Percentiles rank a stretch among this genome's conserved stretches.
These are phyloP conservation scores for Scleromitrula shiraiana DNA, from an alignment of 2,329 filamentous ascomycete genomes.

Conservation along the genomic window DNA sequence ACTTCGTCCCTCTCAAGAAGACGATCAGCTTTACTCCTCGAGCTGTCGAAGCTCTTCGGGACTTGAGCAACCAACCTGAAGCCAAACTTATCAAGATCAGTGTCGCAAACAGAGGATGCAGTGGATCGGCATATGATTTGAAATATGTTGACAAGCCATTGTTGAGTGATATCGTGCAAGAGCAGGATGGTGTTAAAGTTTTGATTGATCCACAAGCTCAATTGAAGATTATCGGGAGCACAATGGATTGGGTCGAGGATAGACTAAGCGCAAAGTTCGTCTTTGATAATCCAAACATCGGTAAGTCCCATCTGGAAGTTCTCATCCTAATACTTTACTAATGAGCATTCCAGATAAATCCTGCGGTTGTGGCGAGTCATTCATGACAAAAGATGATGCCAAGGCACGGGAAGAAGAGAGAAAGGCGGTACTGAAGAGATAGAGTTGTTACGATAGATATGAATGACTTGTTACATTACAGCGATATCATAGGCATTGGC, in stretches of 20 bases:
- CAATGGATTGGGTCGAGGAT: conserved; percentile 99
- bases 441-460: conserved; percentile 1
- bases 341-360: conserved; percentile 62
- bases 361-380: conserved; percentile 94
- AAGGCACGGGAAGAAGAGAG: conserved; percentile 4
- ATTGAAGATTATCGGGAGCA: conserved; percentile 95
- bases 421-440: neutral
- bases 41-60: conserved; percentile 71
- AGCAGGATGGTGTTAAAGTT: conserved; percentile 93
- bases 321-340: neutral
- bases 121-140: conserved; percentile 83
- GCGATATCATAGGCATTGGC: conserved; percentile 22
- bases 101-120: conserved; percentile 90
- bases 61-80: conserved; percentile 73
- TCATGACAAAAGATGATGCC: conserved; percentile 54
- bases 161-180: conserved; percentile 82
- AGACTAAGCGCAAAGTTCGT: conserved; percentile 88
- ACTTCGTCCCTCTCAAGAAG: conserved; percentile 76
- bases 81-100: conserved; percentile 92
- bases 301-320: conserved; percentile 50
- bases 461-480: conserved; percentile 10
- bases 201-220: conserved; percentile 95
- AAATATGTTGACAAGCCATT: conserved; percentile 92
- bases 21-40: conserved; percentile 78
- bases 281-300: conserved; percentile 97